Evolutionary conservation across 1,284 basidiomycete genomes (phyloP), one percentile per base, ranked within the genome.

Genomic region (Apiotrichum mycotoxinovorans): DNA sequence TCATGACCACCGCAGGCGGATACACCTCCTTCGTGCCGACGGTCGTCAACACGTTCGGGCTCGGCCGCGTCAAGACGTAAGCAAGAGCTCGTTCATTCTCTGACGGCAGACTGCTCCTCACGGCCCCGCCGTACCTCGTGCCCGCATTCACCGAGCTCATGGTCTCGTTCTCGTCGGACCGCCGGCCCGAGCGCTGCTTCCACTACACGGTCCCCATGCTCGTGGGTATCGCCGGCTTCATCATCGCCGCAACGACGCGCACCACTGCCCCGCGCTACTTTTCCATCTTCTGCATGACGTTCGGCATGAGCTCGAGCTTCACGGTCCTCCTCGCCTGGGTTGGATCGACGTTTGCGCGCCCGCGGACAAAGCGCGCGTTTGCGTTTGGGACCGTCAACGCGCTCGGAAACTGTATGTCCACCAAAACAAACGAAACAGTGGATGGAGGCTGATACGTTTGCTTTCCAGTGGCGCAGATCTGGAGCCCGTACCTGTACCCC

Each of bases 131-230:
- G 12, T 58, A 68, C 66, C 56, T 72, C 41, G 51, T 74, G 14
- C 67, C 73, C 11, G 63, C 70, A 1, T 45, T 67, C 30, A 59
- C 67, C 15, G 66, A 71, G 17, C 54, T 74, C 37, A 22, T 66
- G 37, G 68, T 73, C 46, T 68, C 70, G 4, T 61, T 41, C 30
- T 56, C 60, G 15, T 67, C 66, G 3, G 69, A 69, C 52, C 59
- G 65, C 17, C 61, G 52, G 26, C 62, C 61, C 2, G 72, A 74
- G 53, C 64, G 72, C 20, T 69, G 66, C 52, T 73, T 75, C 56
- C 77, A 77, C 34, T 68, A 79, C 45, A 61, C 73, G 12, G 66
- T 70, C 54, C 71, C 79, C 2, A 64, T 77, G 51, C 64, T 69
- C 34, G 53, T 73, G 46, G 77, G 63, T 7, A 66, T 72, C 53